Conservation (phyloP, 2,329 filamentous ascomycete genomes). For the Aspergillus felis region DNA sequence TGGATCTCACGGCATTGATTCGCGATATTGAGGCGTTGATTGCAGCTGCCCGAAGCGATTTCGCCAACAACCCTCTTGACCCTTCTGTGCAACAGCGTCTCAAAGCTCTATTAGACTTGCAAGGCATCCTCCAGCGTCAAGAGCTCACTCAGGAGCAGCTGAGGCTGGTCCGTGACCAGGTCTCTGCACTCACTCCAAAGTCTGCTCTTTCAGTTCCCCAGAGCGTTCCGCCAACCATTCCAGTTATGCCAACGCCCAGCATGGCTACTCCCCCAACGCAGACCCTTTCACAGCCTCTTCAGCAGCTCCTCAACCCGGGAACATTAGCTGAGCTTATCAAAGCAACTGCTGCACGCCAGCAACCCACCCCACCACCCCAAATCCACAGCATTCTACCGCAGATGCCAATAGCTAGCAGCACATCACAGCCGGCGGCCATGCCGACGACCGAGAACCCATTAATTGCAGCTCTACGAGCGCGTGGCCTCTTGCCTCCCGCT, state of each 20-base stretch:
- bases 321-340: conserved; percentile 45
- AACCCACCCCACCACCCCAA: conserved; percentile 45
- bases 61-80: conserved; percentile 73
- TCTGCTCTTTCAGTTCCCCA: conserved; percentile 17
- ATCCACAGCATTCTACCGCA: conserved; percentile 44
- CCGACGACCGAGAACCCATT: conserved; percentile 55
- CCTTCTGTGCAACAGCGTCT: conserved; percentile 71
- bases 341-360: conserved; percentile 38
- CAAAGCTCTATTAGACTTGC: conserved; percentile 80
- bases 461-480: conserved; percentile 63
- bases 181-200: conserved; percentile 65
- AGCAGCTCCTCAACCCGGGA: conserved; percentile 39
- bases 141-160: conserved; percentile 77
- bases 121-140: conserved; percentile 72
- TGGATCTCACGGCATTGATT: conserved; percentile 68
- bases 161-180: conserved; percentile 77
- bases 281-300: conserved; percentile 32
- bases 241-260: conserved; percentile 31
- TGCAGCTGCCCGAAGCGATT: conserved; percentile 65
- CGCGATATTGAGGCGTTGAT: conserved; percentile 80
- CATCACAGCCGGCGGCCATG: conserved; percentile 44
- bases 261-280: conserved; percentile 42
- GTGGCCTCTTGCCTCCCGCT: conserved; percentile 59
- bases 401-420: conserved; percentile 56
- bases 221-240: conserved; percentile 13